Evolutionary conservation across 78 protist species (phyloP).

Genomic region (Cavenderia fasciculata): DNA sequence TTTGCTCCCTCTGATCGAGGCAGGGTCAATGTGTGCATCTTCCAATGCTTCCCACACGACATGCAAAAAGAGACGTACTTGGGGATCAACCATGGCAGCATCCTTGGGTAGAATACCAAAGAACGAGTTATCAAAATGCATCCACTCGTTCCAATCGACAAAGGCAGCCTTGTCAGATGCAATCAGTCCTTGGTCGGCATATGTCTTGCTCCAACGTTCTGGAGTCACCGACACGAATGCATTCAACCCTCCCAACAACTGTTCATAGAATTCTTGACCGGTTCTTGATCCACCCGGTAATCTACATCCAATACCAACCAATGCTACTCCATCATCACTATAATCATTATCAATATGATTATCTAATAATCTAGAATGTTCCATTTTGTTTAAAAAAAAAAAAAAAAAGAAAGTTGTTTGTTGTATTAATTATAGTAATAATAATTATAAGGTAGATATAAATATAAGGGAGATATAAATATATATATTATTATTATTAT

Average conservation of each 20-base stretch:
- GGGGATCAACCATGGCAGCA: slow-evolving; percentile 1
- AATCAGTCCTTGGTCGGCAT: not conserved
- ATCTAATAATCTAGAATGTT: too few species aligned
- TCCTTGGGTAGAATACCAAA: slow-evolving; percentile 54
- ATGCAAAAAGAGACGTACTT: not conserved
- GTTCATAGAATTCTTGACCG: not conserved
- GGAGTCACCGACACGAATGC: not conserved
- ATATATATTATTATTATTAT: too few species aligned
- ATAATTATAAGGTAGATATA: too few species aligned
- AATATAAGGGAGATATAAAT: too few species aligned
- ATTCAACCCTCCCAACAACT: not conserved
- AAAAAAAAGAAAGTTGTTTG: too few species aligned
- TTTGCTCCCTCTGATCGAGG: not conserved
- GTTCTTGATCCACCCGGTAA: slow-evolving; percentile 67
- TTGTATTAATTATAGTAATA: too few species aligned
- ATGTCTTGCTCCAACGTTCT: slow-evolving; percentile 2
- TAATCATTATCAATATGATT: too few species aligned
- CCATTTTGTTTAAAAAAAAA: too few species aligned
- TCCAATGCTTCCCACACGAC: slow-evolving; percentile 6
- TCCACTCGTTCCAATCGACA: not conserved
- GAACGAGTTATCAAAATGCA: slow-evolving; percentile 5
- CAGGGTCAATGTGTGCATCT: slow-evolving; percentile 6
- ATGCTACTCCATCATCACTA: too few species aligned
- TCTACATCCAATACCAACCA: slow-evolving; percentile 82
- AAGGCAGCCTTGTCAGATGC: not conserved